These are phyloP conservation scores for Diaporthe ampelina DNA, from an alignment of 2,329 filamentous ascomycete genomes.

Conservation along the genomic window DNA sequence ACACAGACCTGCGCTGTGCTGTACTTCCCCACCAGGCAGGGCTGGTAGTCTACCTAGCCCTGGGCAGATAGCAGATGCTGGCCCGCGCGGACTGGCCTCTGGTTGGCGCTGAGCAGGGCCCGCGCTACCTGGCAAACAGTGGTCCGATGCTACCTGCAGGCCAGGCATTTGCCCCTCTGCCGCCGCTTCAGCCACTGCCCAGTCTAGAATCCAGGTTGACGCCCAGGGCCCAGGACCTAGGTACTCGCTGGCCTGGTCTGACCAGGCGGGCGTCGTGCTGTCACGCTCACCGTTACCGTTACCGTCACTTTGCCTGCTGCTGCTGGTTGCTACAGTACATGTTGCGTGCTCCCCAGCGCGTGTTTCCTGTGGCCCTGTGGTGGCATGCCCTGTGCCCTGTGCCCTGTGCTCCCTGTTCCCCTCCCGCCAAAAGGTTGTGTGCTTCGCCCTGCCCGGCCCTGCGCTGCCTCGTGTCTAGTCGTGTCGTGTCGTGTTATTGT, in stretches of 20 bases:
- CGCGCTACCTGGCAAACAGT: constrained; percentile 25
- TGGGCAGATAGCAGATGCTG: background rate
- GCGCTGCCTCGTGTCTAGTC: constrained; percentile 10
- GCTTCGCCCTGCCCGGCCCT: constrained; percentile 16
- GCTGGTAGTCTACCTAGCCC: constrained; percentile 2
- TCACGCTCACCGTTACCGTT: constrained; percentile 13
- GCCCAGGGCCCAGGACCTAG: background rate
- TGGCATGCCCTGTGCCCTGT: background rate
- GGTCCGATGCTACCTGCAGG: constrained; percentile 30
- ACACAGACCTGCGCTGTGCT: constrained; percentile 21
- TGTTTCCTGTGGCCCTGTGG: constrained; percentile 20
- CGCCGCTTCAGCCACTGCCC: constrained; percentile 25
- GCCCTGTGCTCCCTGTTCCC: background rate
- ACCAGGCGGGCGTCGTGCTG: background rate
- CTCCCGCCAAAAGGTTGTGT: constrained; percentile 9
- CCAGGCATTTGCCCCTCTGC: background rate
- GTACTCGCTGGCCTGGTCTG: constrained; percentile 5
- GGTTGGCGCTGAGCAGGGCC: constrained; percentile 28
- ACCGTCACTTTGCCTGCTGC: background rate
- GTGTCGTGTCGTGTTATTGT: constrained; percentile 24
- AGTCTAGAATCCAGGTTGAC: constrained; percentile 4
- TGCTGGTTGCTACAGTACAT: constrained; percentile 6
- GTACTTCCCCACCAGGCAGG: constrained; percentile 21
- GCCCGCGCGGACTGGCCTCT: constrained; percentile 21
- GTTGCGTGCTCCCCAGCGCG: background rate